phyloP scores from a whole-genome alignment of 768 basidiomycete genomes.

The Clitopilus hobsonii region DNA sequence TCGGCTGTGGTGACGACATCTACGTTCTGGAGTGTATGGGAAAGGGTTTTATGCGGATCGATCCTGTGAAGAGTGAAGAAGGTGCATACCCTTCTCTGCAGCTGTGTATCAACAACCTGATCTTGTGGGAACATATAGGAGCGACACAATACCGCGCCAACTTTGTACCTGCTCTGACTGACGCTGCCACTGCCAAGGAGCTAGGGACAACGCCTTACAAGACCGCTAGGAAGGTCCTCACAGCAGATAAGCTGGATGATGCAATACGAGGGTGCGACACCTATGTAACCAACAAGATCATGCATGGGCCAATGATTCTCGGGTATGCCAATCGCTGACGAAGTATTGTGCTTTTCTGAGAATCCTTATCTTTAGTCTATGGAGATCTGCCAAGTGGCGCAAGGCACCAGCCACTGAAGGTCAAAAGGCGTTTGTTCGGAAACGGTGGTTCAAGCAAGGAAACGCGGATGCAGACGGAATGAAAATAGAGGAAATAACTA shows the following conservation, averaged over 20 bases:
- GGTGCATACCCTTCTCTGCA: slow-evolving; percentile 18
- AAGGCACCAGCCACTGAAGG: slow-evolving; percentile 50
- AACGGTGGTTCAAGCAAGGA: slow-evolving; percentile 38
- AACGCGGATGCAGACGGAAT: slow-evolving; percentile 10
- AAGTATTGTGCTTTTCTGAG: background rate
- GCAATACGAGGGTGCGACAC: slow-evolving; percentile 70
- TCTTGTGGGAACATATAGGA: slow-evolving; percentile 3
- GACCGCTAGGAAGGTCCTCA: slow-evolving; percentile 47
- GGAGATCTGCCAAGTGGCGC: slow-evolving; percentile 66
- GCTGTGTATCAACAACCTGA: background rate
- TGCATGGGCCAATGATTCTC: slow-evolving; percentile 39
- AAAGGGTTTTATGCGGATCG: slow-evolving; percentile 63
- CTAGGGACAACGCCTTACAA: slow-evolving; percentile 51
- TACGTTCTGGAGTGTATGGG: slow-evolving; percentile 77
- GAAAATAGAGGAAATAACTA: slow-evolving; percentile 48
- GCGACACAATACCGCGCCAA: slow-evolving; percentile 40
- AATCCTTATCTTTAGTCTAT: slow-evolving; percentile 36
- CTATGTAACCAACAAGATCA: slow-evolving; percentile 52
- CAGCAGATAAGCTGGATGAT: slow-evolving; percentile 48
- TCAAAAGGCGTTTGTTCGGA: slow-evolving; percentile 54
- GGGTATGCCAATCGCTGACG: slow-evolving; percentile 35
- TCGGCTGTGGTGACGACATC: slow-evolving; percentile 65
- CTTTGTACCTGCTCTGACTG: slow-evolving; percentile 49
- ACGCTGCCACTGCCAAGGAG: slow-evolving; percentile 35
- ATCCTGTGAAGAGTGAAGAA: slow-evolving; percentile 33